Evolutionary conservation across 768 basidiomycete species (phyloP).

Genomic region (Russula olivacea): DNA sequence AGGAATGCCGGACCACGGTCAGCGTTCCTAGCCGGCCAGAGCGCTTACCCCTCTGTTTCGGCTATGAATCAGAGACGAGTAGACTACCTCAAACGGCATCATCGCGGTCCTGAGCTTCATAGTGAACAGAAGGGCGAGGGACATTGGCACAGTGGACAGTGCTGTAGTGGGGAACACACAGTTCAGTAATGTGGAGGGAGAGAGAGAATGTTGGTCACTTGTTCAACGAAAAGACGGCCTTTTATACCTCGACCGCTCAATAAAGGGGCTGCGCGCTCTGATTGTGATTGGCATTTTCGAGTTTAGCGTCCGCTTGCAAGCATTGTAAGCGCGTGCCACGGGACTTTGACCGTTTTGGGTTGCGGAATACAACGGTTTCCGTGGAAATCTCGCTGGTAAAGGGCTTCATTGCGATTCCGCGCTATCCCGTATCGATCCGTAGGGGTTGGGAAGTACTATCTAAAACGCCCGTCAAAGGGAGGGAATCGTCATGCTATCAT

Average conservation of each 20-base stretch:
- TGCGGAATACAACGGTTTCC: conserved; percentile 10
- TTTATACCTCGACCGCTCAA: conserved; percentile 16
- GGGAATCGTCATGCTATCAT: background rate
- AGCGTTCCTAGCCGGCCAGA: conserved; percentile 11
- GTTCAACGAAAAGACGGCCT: background rate
- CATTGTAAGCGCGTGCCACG: conserved; percentile 6
- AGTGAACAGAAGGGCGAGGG: conserved; percentile 16
- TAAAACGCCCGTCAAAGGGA: background rate
- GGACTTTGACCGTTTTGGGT: conserved; percentile 8
- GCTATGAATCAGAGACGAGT: conserved; percentile 23
- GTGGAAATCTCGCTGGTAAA: background rate
- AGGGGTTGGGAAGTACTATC: background rate
- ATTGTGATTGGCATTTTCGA: conserved; percentile 10
- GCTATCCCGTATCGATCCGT: conserved; percentile 21
- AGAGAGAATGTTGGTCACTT: background rate
- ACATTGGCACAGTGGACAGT: background rate
- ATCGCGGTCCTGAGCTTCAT: conserved; percentile 20
- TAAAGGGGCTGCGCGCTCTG: background rate
- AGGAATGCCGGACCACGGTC: background rate
- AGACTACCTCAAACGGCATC: conserved; percentile 6
- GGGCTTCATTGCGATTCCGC: conserved; percentile 14
- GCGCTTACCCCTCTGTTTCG: conserved; percentile 22
- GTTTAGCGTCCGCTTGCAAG: conserved; percentile 11
- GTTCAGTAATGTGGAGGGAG: background rate
- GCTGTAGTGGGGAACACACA: background rate